A percentile compares a stretch with the other conserved stretches of the same genome.
Conservation (phyloP, 495 filamentous ascomycete species). For the Trichoderma erinaceum region DNA sequence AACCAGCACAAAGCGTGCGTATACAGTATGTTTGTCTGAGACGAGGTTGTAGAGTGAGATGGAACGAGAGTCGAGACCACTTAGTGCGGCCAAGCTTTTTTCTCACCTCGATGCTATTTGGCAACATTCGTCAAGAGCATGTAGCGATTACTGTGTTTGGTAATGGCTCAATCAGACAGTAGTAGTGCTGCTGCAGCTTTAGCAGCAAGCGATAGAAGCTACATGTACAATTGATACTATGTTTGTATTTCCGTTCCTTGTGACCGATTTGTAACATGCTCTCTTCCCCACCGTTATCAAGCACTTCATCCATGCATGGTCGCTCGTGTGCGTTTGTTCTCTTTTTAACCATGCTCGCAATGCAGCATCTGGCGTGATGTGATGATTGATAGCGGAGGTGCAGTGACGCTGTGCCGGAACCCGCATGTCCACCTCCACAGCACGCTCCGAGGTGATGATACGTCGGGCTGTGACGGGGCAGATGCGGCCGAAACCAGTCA, state of each 20-base stretch:
- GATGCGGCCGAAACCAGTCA: background rate
- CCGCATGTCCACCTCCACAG: background rate
- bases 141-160: background rate
- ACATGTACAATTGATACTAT: no score
- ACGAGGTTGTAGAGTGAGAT: background rate
- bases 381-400: no score
- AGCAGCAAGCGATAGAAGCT: background rate
- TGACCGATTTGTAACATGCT: background rate
- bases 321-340: background rate
- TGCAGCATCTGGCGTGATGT: no score
- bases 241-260: background rate
- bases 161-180: background rate
- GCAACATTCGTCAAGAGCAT: background rate
- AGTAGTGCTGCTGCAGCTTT: background rate
- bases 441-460: background rate
- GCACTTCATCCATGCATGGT: background rate
- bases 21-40: background rate
- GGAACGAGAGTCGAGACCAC: background rate
- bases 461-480: no score
- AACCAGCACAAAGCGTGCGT: background rate
- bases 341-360: background rate
- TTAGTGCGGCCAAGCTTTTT: slow-evolving; percentile 3
- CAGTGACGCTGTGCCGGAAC: no score
- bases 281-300: background rate
- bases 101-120: background rate